These are phyloP conservation scores for Coemansia sp. DNA, from an alignment of 192 early-diverging fungal species.

Conservation along the genomic window DNA sequence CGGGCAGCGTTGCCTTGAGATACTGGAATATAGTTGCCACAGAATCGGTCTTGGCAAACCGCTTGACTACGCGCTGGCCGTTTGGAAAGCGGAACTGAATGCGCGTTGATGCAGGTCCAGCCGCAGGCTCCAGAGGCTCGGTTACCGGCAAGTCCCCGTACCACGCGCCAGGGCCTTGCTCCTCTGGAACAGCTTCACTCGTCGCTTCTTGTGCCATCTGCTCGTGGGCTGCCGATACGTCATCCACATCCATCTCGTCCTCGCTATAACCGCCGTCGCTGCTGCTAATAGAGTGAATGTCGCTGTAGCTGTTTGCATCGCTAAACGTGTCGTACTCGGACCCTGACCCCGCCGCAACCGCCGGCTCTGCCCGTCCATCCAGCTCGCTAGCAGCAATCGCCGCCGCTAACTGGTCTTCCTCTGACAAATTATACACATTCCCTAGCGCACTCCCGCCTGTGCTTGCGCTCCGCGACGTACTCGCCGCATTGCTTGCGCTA, in stretches of 20 bases:
- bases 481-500: constrained; percentile 11
- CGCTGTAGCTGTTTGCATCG: constrained; percentile 42
- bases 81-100: constrained; percentile 84
- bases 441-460: constrained; percentile 10
- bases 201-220: constrained; percentile 9
- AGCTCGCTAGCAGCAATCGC: constrained; percentile 75
- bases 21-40: constrained; percentile 81
- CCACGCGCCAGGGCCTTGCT: constrained; percentile 23
- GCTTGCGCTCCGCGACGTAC: not conserved
- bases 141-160: constrained; percentile 29
- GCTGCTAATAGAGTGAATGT: constrained; percentile 37
- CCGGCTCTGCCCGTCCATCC: constrained; percentile 12
- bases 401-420: constrained; percentile 85
- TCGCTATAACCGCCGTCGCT: constrained; percentile 27
- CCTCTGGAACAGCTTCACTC: not conserved
- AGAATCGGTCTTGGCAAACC: constrained; percentile 71
- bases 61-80: constrained; percentile 73
- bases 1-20: constrained; percentile 71
- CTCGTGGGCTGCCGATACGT: constrained; percentile 13
- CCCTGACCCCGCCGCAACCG: constrained; percentile 13
- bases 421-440: constrained; percentile 70
- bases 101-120: constrained; percentile 62
- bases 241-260: constrained; percentile 50
- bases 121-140: constrained; percentile 45
- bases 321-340: constrained; percentile 16